phyloP scores from a whole-genome alignment of 2,329 filamentous ascomycete species.

The Cercospora brassicicola region DNA sequence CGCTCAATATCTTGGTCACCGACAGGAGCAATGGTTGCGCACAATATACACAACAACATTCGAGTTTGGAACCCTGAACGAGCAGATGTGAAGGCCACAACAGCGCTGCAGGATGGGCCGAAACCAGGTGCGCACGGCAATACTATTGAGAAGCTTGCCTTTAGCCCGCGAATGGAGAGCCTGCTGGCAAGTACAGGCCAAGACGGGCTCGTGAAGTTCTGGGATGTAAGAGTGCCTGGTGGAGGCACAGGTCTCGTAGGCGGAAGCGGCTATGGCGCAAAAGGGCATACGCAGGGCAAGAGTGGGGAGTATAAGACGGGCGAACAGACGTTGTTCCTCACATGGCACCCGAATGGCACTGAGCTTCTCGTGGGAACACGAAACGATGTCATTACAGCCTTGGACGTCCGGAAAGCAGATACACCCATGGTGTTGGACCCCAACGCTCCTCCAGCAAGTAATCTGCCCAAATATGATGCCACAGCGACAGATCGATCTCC shows the following conservation, averaged over 20 bases:
- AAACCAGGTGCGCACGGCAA: conserved; percentile 40
- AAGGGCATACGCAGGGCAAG: conserved; percentile 48
- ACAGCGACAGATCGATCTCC: conserved; percentile 29
- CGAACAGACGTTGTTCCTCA: conserved; percentile 48
- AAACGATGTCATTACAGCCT: conserved; percentile 49
- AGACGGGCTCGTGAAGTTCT: conserved; percentile 74
- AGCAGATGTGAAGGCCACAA: conserved; percentile 70
- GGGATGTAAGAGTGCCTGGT: conserved; percentile 70
- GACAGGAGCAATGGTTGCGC: conserved; percentile 77
- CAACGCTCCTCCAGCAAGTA: conserved; percentile 16
- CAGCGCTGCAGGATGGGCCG: conserved; percentile 61
- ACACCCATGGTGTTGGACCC: conserved; percentile 19
- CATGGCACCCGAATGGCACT: conserved; percentile 71
- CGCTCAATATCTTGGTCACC: conserved; percentile 77
- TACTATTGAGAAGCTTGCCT: conserved; percentile 72
- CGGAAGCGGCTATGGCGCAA: conserved; percentile 45
- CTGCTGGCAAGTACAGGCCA: conserved; percentile 73
- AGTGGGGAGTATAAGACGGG: conserved; percentile 56
- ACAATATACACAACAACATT: conserved; percentile 69
- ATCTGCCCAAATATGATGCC: conserved; percentile 18
- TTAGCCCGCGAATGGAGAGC: conserved; percentile 74
- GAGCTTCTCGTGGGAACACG: conserved; percentile 72
- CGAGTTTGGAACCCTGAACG: conserved; percentile 82
- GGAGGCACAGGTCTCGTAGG: conserved; percentile 31
- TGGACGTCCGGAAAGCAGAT: conserved; percentile 35